Conservation (phyloP, 2,329 filamentous ascomycete genomes). For the Tolypocladium paradoxum region DNA sequence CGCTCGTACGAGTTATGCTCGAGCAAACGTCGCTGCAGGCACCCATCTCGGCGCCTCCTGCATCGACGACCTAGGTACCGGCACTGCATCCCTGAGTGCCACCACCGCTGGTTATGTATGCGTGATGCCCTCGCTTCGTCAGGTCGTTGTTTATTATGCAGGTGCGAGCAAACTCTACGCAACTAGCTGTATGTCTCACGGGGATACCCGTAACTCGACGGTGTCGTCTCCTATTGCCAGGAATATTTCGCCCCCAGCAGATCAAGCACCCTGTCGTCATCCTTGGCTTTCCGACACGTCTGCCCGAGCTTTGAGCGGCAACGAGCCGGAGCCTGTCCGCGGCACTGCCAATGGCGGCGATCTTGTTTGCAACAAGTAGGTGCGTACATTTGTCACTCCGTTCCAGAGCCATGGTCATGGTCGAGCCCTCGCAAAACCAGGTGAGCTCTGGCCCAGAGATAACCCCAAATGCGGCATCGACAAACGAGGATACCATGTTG, state of each 20-base stretch:
- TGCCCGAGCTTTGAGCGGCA: neutral
- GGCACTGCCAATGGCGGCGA: neutral
- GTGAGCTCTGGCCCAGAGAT: neutral
- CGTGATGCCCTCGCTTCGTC: neutral
- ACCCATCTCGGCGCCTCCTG: neutral
- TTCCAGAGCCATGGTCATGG: neutral
- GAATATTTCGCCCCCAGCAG: neutral
- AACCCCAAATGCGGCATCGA: neutral
- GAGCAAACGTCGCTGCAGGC: neutral
- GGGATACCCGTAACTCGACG: neutral
- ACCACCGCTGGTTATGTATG: neutral
- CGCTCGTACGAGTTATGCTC: no score
- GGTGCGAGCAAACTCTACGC: neutral
- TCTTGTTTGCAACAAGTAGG: neutral
- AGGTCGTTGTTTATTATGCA: neutral
- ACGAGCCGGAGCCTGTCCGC: neutral
- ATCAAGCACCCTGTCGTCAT: neutral
- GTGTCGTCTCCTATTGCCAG: neutral
- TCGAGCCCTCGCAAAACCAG: neutral
- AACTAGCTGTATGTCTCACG: neutral
- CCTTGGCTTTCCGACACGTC: neutral
- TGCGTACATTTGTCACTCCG: neutral
- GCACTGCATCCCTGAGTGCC: neutral
- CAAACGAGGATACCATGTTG: neutral
- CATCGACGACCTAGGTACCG: neutral